These are phyloP conservation scores for Chaetomium cochliodes DNA, from an alignment of 495 filamentous ascomycete species.

Conservation along the genomic window DNA sequence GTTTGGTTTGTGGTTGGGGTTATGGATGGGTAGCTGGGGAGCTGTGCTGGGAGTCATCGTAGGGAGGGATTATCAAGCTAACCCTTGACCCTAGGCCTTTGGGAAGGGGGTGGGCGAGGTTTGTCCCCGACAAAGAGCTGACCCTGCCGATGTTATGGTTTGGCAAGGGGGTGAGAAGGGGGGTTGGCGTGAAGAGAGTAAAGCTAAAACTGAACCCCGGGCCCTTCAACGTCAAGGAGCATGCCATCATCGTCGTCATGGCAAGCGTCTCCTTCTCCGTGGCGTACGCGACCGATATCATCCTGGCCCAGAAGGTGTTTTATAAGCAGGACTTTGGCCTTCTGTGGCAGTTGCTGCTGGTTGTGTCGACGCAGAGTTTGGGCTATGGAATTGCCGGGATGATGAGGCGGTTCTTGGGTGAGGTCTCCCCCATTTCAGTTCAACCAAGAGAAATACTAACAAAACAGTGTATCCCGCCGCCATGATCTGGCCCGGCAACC, in stretches of 20 bases:
- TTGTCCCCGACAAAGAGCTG: constrained; percentile 53
- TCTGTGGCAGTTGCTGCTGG: constrained; percentile 65
- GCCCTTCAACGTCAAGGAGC: constrained; percentile 79
- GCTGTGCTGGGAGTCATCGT: neutral
- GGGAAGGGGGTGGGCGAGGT: constrained; percentile 54
- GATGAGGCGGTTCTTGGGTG: constrained; percentile 50
- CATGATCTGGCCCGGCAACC: constrained; percentile 72
- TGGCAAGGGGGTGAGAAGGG: neutral
- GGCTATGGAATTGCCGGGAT: constrained; percentile 75
- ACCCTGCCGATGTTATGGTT: constrained; percentile 16
- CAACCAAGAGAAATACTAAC: neutral
- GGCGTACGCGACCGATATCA: constrained; percentile 69
- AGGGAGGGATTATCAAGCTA: neutral
- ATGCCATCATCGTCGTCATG: constrained; percentile 77
- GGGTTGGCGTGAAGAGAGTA: neutral
- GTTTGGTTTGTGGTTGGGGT: too few species aligned
- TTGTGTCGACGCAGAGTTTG: constrained; percentile 68
- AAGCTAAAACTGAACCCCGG: constrained; percentile 57
- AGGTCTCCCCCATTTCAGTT: neutral
- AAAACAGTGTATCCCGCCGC: constrained; percentile 57
- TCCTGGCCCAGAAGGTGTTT: constrained; percentile 63
- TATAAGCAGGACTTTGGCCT: constrained; percentile 67
- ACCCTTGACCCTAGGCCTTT: constrained; percentile 43
- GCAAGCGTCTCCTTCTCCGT: constrained; percentile 58
- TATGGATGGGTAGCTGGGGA: neutral